phyloP scores from a whole-genome alignment of 805 yeast species.

The Pichia kluyveri region DNA sequence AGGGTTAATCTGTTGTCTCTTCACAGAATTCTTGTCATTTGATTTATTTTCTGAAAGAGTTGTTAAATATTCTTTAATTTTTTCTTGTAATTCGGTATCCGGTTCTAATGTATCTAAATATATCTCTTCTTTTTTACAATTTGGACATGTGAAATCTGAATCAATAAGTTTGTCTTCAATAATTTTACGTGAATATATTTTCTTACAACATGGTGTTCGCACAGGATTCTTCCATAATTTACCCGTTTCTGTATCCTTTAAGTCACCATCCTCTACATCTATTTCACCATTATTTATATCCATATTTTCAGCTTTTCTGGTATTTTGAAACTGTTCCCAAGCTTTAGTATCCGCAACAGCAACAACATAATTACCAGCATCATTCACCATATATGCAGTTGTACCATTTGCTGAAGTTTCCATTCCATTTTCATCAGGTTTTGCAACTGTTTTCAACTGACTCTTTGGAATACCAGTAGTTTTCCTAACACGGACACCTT shows the following conservation, averaged over 20 bases:
- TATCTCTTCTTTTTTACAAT: slow-evolving; percentile 66
- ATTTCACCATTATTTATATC: slow-evolving; percentile 12
- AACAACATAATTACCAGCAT: slow-evolving; percentile 89
- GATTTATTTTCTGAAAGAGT: not conserved
- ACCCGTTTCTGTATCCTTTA: slow-evolving; percentile 63
- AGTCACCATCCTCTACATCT: slow-evolving; percentile 47
- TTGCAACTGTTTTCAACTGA: slow-evolving; percentile 76
- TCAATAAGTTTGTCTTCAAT: slow-evolving; percentile 65
- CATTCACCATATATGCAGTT: slow-evolving; percentile 63
- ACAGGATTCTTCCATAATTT: slow-evolving; percentile 65
- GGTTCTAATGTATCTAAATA: slow-evolving; percentile 61
- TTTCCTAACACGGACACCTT: slow-evolving; percentile 80
- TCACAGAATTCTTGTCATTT: slow-evolving; percentile 9
- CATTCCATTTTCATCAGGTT: slow-evolving; percentile 53
- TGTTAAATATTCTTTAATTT: slow-evolving; percentile 43
- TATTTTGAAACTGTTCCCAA: slow-evolving; percentile 81
- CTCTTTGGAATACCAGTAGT: slow-evolving; percentile 98
- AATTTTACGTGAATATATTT: slow-evolving; percentile 47
- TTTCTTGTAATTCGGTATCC: slow-evolving; percentile 50
- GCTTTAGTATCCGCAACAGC: slow-evolving; percentile 92
- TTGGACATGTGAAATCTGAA: slow-evolving; percentile 85
- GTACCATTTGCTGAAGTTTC: slow-evolving; percentile 34
- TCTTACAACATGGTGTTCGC: slow-evolving; percentile 64
- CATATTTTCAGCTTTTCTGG: slow-evolving; percentile 30
- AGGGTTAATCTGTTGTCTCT: slow-evolving; percentile 10